Conservation (phyloP, 192 early-diverging fungal genomes). For the Backusella morwellensis region DNA sequence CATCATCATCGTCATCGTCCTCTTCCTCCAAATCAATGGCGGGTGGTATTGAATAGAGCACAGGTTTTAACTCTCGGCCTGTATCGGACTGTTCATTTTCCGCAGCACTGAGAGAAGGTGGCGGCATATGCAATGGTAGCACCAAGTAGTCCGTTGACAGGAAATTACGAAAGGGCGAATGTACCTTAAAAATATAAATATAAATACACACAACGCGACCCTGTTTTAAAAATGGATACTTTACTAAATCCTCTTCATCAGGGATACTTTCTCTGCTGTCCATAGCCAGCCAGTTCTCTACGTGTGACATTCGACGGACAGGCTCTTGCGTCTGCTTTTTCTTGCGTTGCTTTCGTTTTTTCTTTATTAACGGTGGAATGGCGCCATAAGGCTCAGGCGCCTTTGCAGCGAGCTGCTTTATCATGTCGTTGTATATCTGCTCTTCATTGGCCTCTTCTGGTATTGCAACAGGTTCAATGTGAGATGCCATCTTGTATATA, state of each 20-base stretch:
- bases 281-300: conserved; percentile 29
- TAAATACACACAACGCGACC: no score
- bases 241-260: conserved; percentile 32
- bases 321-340: neutral
- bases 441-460: conserved; percentile 1
- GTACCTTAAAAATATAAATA: conserved; percentile 14
- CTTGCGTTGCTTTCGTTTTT: conserved; percentile 11
- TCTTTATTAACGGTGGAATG: conserved; percentile 21
- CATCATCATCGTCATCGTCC: neutral
- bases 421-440: conserved; percentile 19
- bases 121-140: conserved; percentile 32
- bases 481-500: neutral
- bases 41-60: neutral
- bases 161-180: conserved; percentile 24
- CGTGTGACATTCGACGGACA: conserved; percentile 26
- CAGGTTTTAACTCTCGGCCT: neutral
- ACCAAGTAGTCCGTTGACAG: conserved; percentile 30
- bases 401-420: conserved; percentile 23
- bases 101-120: conserved; percentile 28
- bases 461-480: neutral
- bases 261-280: conserved; percentile 35
- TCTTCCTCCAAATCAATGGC: neutral
- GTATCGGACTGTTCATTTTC: neutral
- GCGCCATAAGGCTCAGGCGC: conserved; percentile 25
- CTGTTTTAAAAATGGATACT: neutral